Percentiles rank a stretch among this genome's conserved stretches.
Conservation (phyloP, 73 alveolate genomes). For the Halteria grandinella region DNA sequence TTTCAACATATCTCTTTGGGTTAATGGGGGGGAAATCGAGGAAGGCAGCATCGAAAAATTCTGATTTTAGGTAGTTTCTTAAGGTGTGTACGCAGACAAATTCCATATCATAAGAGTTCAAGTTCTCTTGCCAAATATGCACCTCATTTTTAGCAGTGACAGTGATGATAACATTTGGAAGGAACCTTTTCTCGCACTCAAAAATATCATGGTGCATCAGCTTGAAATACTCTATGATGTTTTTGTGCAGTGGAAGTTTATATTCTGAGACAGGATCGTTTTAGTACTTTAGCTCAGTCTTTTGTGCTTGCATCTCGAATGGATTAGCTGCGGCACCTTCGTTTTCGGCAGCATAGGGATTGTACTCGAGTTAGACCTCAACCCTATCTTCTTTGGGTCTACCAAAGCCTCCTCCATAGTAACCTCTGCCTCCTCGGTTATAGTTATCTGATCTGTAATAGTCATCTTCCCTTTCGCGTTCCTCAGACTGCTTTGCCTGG, state of each 20-base stretch:
- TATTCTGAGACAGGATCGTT: slow-evolving; percentile 1
- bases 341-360: slow-evolving; percentile 24
- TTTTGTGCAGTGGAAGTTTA: slow-evolving; percentile 18
- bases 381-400: slow-evolving; percentile 16
- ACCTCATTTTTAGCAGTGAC: slow-evolving; percentile 51
- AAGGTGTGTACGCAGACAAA: slow-evolving; percentile 61
- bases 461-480: slow-evolving; percentile 7
- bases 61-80: slow-evolving; percentile 12
- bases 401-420: no score
- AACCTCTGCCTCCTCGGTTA: no score
- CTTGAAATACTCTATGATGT: slow-evolving; percentile 45
- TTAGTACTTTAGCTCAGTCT: neutral
- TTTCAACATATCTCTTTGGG: slow-evolving; percentile 54
- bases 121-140: slow-evolving; percentile 58
- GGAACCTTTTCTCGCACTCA: slow-evolving; percentile 53
- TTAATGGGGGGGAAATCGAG: slow-evolving; percentile 63
- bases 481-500: neutral
- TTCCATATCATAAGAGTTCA: slow-evolving; percentile 31
- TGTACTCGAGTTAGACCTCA: neutral
- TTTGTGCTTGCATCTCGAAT: neutral
- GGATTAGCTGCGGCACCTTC: neutral
- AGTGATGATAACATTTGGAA: slow-evolving; percentile 65
- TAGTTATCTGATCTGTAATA: no score
- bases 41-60: slow-evolving; percentile 44
- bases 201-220: slow-evolving; percentile 43